Percentiles rank a stretch among this genome's conserved stretches.
Evolutionary conservation across 23 red algal species (phyloP).

Genomic region (Pyropia yezoensis): DNA sequence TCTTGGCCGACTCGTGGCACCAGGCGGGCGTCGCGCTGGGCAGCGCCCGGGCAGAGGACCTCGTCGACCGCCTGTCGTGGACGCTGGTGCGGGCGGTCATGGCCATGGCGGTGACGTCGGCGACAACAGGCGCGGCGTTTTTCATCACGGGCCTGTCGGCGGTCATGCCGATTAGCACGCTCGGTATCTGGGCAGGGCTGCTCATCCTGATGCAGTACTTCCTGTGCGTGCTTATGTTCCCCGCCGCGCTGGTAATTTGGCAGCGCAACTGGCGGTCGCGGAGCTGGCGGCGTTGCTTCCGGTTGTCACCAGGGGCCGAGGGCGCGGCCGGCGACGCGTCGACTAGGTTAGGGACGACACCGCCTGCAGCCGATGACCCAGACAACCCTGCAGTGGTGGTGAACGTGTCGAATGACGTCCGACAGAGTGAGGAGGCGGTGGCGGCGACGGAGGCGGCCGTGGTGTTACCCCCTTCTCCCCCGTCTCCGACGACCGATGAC

Average conservation of each 20-base stretch:
- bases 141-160: conserved; percentile 55
- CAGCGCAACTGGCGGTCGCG: conserved; percentile 24
- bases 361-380: too few species aligned
- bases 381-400: too few species aligned
- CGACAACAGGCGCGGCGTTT: conserved; percentile 64
- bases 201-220: conserved; percentile 55
- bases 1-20: conserved; percentile 61
- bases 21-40: conserved; percentile 51
- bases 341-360: too few species aligned
- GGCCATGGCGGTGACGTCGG: conserved; percentile 58
- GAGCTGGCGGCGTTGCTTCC: conserved; percentile 2
- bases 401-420: too few species aligned
- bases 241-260: conserved; percentile 52
- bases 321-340: too few species aligned
- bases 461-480: too few species aligned
- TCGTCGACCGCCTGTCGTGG: conserved; percentile 29
- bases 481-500: too few species aligned
- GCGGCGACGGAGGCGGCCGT: too few species aligned
- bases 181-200: conserved; percentile 57
- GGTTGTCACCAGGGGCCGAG: background rate
- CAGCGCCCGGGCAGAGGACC: background rate
- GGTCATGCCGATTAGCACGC: conserved; percentile 65
- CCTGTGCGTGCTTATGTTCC: conserved; percentile 43
- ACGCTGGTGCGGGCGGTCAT: conserved; percentile 31
- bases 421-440: too few species aligned